phyloP scores from a whole-genome alignment of 2,329 filamentous ascomycete species.

The Colletotrichum musae region DNA sequence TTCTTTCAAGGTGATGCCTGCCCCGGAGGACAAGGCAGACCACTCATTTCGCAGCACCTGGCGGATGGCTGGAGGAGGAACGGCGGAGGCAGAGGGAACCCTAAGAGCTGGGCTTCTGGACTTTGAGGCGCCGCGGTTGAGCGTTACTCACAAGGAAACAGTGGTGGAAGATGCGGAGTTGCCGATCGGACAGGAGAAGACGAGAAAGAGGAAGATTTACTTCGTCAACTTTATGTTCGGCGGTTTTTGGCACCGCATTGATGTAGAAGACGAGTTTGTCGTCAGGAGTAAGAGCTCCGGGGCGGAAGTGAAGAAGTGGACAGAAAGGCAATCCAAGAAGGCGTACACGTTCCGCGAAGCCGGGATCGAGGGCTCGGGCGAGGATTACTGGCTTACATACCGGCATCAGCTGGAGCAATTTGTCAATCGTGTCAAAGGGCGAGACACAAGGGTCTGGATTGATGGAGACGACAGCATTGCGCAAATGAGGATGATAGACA shows the following conservation, averaged over 20 bases:
- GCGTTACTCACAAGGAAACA: conserved; percentile 43
- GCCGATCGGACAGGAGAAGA: conserved; percentile 44
- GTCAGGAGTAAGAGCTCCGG: conserved; percentile 46
- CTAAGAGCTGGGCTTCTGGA: conserved; percentile 41
- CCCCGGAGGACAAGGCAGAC: conserved; percentile 52
- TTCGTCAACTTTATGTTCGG: conserved; percentile 48
- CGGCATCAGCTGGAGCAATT: conserved; percentile 64
- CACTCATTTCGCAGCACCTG: conserved; percentile 52
- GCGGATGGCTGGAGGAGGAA: conserved; percentile 56
- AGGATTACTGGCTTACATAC: conserved; percentile 60
- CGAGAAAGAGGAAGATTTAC: conserved; percentile 47
- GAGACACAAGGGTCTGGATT: conserved; percentile 57
- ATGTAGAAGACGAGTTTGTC: conserved; percentile 52
- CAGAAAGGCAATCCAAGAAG: conserved; percentile 47
- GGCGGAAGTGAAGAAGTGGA: conserved; percentile 45
- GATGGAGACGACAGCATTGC: conserved; percentile 57
- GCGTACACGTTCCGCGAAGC: conserved; percentile 54
- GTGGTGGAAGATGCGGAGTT: conserved; percentile 39
- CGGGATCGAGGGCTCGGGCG: conserved; percentile 48
- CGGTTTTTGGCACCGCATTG: conserved; percentile 52
- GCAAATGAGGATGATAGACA: conserved; percentile 63
- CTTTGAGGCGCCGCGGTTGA: conserved; percentile 42
- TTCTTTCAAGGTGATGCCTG: conserved; percentile 46
- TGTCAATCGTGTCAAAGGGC: conserved; percentile 59
- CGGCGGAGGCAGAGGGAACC: conserved; percentile 50